Conservation (phyloP, 2,329 filamentous ascomycete genomes). For the Tolypocladium ovalisporum region DNA sequence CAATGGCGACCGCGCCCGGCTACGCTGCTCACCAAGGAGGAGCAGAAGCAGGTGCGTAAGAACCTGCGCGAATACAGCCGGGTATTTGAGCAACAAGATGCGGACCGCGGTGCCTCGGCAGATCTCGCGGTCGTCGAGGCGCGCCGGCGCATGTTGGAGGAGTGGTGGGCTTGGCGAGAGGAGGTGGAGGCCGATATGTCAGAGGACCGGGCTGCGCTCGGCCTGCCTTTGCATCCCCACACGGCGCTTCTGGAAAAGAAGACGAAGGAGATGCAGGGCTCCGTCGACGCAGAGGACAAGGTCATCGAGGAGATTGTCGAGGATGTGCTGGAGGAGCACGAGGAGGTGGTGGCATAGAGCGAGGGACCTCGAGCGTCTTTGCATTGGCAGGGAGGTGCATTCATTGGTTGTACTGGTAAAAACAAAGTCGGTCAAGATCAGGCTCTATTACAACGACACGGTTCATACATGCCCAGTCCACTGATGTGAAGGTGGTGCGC, state of each 20-base stretch:
- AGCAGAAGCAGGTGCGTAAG: conserved; percentile 96
- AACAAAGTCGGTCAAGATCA: conserved; percentile 18
- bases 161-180: conserved; percentile 82
- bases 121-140: conserved; percentile 90
- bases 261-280: conserved; percentile 35
- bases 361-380: conserved; percentile 1
- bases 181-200: conserved; percentile 58
- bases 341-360: conserved; percentile 52
- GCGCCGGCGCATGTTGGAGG: conserved; percentile 68
- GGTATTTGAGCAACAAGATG: conserved; percentile 90
- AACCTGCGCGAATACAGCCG: conserved; percentile 95
- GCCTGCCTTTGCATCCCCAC: conserved; percentile 54
- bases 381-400: conserved; percentile 15
- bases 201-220: conserved; percentile 59
- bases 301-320: conserved; percentile 84
- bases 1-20: conserved; percentile 85
- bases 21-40: conserved; percentile 88
- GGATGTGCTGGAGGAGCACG: conserved; percentile 75
- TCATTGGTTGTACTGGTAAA: conserved; percentile 21
- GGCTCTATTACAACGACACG: conserved; percentile 10
- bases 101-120: conserved; percentile 84
- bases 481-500: too few species aligned
- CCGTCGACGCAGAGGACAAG: conserved; percentile 56
- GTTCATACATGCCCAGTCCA: neutral
- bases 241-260: conserved; percentile 50